Evolutionary conservation across 352 stramenopile genomes (phyloP).

Genomic region (Globisporangium spiculum): DNA sequence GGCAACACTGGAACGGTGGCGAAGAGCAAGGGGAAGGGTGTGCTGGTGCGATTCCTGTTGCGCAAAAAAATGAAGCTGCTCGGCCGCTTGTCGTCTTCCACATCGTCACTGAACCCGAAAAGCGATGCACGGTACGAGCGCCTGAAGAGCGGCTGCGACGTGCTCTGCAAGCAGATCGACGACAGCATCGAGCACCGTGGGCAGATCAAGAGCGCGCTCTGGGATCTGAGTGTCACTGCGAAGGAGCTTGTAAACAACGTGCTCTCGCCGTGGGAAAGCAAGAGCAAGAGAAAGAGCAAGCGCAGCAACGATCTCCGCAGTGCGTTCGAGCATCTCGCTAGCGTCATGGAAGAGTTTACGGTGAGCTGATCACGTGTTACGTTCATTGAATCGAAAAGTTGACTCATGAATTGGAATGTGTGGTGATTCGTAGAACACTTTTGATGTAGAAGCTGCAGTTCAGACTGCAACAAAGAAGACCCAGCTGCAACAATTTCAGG

Average conservation of each 20-base stretch:
- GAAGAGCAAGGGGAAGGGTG: constrained; percentile 2
- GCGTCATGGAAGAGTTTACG: constrained; percentile 6
- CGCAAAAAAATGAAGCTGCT: constrained; percentile 25
- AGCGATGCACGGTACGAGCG: constrained; percentile 35
- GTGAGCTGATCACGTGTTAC: constrained; percentile 6
- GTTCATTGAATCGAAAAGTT: too few species aligned
- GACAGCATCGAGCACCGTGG: constrained; percentile 25
- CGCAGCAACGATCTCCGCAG: not conserved
- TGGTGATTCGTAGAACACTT: not conserved
- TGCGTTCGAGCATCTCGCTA: constrained; percentile 9
- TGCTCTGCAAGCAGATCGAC: constrained; percentile 30
- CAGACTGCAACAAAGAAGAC: constrained; percentile 34
- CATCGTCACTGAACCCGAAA: constrained; percentile 2
- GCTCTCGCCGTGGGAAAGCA: not conserved
- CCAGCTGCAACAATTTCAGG: constrained; percentile 33
- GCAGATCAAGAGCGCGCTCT: constrained; percentile 24
- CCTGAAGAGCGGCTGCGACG: constrained; percentile 25
- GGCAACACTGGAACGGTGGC: not conserved
- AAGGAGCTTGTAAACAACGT: constrained; percentile 2
- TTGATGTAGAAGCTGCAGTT: constrained; percentile 25
- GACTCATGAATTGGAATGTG: not conserved
- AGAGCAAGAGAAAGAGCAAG: not conserved
- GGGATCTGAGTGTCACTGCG: constrained; percentile 18
- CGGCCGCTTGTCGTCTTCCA: not conserved
- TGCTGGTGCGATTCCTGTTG: constrained; percentile 17